Conservation (phyloP, 805 yeast genomes). For the Candida oleophila region DNA sequence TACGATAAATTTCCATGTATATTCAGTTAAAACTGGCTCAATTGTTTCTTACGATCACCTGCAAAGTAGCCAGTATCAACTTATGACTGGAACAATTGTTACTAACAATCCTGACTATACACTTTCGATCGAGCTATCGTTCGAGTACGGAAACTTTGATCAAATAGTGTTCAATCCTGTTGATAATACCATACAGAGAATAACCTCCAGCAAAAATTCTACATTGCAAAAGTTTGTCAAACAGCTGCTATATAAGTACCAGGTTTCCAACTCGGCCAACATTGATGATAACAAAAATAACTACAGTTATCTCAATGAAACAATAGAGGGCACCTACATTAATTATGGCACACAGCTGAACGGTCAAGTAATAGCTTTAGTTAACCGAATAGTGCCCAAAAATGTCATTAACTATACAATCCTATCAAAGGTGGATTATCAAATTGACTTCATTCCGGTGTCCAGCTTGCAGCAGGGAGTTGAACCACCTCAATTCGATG, state of each 20-base stretch:
- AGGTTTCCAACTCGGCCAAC: constrained; percentile 13
- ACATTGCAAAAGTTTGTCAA: constrained; percentile 17
- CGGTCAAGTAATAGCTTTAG: constrained; percentile 20
- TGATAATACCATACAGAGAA: not conserved
- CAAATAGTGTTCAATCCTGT: not conserved
- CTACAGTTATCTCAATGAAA: constrained; percentile 16
- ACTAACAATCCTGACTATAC: not conserved
- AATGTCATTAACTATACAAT: constrained; percentile 26
- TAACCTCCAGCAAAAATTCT: constrained; percentile 1
- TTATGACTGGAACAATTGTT: not conserved
- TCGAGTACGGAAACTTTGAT: constrained; percentile 1
- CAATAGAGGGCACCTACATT: constrained; percentile 26
- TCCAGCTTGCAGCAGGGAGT: not conserved
- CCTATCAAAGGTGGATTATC: constrained; percentile 21
- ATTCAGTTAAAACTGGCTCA: not conserved
- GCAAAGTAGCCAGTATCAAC: not conserved
- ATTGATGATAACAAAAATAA: constrained; percentile 10
- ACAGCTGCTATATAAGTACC: constrained; percentile 20
- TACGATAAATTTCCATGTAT: not conserved
- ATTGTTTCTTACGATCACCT: not conserved
- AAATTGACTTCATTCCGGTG: constrained; percentile 21
- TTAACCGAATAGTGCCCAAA: constrained; percentile 25
- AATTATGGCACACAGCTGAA: constrained; percentile 22
- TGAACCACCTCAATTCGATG: not conserved
- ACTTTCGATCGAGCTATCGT: not conserved